Percentiles rank a stretch among this genome's conserved stretches.
Conservation (phyloP, 352 stramenopile genomes). For the Globisporangium cederbergense region DNA sequence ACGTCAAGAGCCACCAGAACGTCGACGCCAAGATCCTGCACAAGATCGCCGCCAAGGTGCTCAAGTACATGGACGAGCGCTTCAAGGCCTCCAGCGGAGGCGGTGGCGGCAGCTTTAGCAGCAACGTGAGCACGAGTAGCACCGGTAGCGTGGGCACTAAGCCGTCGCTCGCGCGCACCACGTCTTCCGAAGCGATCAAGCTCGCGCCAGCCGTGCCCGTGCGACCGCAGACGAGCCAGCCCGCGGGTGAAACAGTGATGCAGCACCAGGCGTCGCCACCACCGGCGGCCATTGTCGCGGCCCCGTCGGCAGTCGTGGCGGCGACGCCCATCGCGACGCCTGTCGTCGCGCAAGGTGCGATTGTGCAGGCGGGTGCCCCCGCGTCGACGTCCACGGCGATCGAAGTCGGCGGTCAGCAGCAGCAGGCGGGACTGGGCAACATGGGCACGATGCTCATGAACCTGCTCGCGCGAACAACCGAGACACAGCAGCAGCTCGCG, state of each 20-base stretch:
- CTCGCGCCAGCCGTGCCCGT: slow-evolving; percentile 13
- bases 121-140: slow-evolving; percentile 18
- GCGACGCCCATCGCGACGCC: slow-evolving; percentile 11
- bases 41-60: slow-evolving; percentile 84
- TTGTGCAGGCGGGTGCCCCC: slow-evolving; percentile 37
- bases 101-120: slow-evolving; percentile 11
- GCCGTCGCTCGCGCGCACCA: slow-evolving; percentile 24
- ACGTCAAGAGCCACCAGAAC: slow-evolving; percentile 74
- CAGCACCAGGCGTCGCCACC: slow-evolving; percentile 35
- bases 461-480: slow-evolving; percentile 72
- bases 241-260: slow-evolving; percentile 52
- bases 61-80: slow-evolving; percentile 88
- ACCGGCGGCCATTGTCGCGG: neutral
- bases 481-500: slow-evolving; percentile 84
- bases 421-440: slow-evolving; percentile 66
- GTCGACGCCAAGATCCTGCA: slow-evolving; percentile 82
- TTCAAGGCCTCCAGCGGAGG: slow-evolving; percentile 41
- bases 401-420: slow-evolving; percentile 57
- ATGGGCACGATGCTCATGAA: slow-evolving; percentile 90
- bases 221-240: slow-evolving; percentile 29
- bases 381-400: slow-evolving; percentile 51
- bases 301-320: slow-evolving; percentile 22
- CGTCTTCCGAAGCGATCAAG: slow-evolving; percentile 20
- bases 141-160: slow-evolving; percentile 12
- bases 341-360: slow-evolving; percentile 33